A percentile compares a stretch with the other conserved stretches of the same genome.
Conservation (phyloP, 2,329 filamentous ascomycete genomes). For the Curvularia verruculosa region DNA sequence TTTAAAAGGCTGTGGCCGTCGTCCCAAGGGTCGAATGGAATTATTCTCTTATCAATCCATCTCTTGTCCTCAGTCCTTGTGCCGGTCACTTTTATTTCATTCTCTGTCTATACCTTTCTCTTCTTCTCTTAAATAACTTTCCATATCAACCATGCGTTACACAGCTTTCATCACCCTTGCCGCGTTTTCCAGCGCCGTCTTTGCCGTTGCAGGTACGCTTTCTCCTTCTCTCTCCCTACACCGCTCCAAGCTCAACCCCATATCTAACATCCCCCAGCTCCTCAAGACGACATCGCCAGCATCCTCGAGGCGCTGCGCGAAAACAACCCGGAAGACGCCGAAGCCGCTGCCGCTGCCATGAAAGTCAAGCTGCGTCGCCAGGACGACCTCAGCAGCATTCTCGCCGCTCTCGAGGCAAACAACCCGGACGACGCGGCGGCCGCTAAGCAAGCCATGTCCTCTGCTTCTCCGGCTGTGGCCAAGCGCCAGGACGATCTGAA, state of each 20-base stretch:
- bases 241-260: no score
- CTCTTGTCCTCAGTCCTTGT: conserved; percentile 31
- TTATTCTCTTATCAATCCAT: conserved; percentile 9
- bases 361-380: conserved; percentile 35
- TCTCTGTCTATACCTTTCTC: conserved; percentile 18
- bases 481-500: conserved; percentile 21
- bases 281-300: conserved; percentile 32
- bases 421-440: conserved; percentile 36
- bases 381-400: conserved; percentile 28
- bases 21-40: conserved; percentile 9
- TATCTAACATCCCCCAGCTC: conserved; percentile 16
- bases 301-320: conserved; percentile 38
- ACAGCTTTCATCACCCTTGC: conserved; percentile 33
- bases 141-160: conserved; percentile 38
- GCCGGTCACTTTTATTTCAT: conserved; percentile 38
- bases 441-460: conserved; percentile 15
- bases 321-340: conserved; percentile 38
- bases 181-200: conserved; percentile 35
- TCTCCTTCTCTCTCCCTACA: no score
- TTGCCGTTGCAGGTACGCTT: conserved; percentile 29
- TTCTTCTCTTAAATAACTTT: conserved; percentile 1
- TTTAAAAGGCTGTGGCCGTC: not conserved
- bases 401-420: conserved; percentile 30
- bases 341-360: conserved; percentile 33
- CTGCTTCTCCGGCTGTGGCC: no score